Percentiles rank a stretch among this genome's conserved stretches.
These are phyloP conservation scores for Trametes polyzona DNA, from an alignment of 1,284 basidiomycete genomes.

Conservation along the genomic window DNA sequence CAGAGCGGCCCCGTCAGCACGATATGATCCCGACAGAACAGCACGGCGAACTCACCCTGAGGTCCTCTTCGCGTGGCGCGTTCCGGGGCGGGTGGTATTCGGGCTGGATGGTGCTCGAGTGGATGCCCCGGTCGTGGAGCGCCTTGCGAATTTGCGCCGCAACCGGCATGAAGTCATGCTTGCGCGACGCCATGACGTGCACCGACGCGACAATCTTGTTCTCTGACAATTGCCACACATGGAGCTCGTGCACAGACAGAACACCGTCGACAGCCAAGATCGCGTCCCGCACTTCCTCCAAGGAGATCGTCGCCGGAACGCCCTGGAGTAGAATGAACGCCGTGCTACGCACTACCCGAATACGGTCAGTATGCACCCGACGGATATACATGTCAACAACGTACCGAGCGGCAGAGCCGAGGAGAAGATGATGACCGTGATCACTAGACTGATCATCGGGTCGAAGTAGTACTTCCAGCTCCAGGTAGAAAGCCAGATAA, in stretches of 20 bases:
- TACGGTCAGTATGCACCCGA: background rate
- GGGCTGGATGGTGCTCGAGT: conserved; percentile 90
- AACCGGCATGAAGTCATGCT: conserved; percentile 90
- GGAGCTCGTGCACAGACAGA: conserved; percentile 91
- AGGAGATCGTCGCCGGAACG: conserved; percentile 87
- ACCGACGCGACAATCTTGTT: conserved; percentile 94
- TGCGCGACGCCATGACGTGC: conserved; percentile 85
- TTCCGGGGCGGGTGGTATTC: conserved; percentile 60
- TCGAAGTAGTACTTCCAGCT: conserved; percentile 90
- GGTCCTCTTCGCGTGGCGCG: conserved; percentile 47
- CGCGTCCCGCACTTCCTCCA: conserved; percentile 83
- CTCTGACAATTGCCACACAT: conserved; percentile 95
- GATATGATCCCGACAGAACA: conserved; percentile 40
- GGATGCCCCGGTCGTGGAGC: conserved; percentile 91
- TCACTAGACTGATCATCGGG: conserved; percentile 92
- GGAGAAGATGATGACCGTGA: conserved; percentile 96
- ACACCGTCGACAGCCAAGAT: conserved; percentile 88
- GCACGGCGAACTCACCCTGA: conserved; percentile 47
- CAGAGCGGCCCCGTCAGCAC: background rate
- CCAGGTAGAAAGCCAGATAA: conserved; percentile 88
- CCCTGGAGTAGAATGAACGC: conserved; percentile 98
- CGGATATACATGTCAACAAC: conserved; percentile 30
- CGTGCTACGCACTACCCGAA: conserved; percentile 78
- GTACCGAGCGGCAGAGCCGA: conserved; percentile 91
- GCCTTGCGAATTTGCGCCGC: conserved; percentile 83